Conservation (phyloP, 805 yeast genomes). For the Lipomyces yamadae region DNA sequence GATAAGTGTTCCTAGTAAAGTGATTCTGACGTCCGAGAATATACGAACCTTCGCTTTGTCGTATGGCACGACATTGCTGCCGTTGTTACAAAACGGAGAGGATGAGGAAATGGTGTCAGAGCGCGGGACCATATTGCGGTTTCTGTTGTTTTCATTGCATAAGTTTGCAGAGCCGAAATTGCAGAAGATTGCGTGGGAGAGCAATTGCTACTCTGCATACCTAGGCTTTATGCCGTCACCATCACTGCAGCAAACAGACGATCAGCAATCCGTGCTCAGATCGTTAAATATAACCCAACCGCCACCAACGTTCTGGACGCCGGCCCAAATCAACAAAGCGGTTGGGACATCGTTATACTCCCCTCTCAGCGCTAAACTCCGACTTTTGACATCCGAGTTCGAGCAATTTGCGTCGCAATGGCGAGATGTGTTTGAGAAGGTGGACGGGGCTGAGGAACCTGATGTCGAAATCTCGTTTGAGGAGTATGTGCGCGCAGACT, state of each 20-base stretch:
- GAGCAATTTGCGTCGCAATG: slow-evolving; percentile 2
- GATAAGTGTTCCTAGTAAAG: slow-evolving; percentile 17
- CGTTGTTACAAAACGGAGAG: neutral
- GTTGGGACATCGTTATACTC: slow-evolving; percentile 27
- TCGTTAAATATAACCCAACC: neutral
- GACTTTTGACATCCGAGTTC: slow-evolving; percentile 12
- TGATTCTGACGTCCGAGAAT: slow-evolving; percentile 21
- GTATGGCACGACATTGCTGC: neutral
- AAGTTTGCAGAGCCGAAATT: neutral
- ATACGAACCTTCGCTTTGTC: slow-evolving; percentile 16
- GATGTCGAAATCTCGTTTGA: slow-evolving; percentile 32
- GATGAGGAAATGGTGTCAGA: slow-evolving; percentile 6
- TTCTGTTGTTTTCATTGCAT: slow-evolving; percentile 24
- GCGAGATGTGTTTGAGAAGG: slow-evolving; percentile 9
- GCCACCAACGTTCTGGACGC: slow-evolving; percentile 31
- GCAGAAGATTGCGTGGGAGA: neutral
- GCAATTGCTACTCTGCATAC: slow-evolving; percentile 20
- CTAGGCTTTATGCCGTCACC: slow-evolving; percentile 25
- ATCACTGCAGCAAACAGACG: neutral
- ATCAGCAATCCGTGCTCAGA: neutral
- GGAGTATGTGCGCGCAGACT: slow-evolving; percentile 45
- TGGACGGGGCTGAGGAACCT: slow-evolving; percentile 2
- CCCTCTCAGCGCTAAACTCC: slow-evolving; percentile 24
- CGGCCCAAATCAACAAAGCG: slow-evolving; percentile 2
- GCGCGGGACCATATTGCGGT: slow-evolving; percentile 25